Conservation (phyloP, 2,329 filamentous ascomycete species). For the Cryphonectria carpinicola region DNA sequence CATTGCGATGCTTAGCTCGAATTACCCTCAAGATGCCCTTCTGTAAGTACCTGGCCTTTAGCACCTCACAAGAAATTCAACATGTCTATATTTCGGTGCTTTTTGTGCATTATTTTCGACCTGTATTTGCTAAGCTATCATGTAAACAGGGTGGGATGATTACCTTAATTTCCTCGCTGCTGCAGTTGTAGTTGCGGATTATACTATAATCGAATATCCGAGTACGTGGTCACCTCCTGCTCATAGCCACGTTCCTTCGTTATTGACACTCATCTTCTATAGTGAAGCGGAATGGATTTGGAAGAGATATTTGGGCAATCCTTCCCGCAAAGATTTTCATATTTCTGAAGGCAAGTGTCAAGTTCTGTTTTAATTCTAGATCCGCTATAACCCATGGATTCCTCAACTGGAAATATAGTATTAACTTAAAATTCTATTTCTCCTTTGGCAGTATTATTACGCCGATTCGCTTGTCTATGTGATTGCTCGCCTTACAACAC, state of each 20-base stretch:
- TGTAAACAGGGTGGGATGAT: neutral
- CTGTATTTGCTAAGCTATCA: too few species aligned
- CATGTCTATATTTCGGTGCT: too few species aligned
- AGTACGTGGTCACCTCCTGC: neutral
- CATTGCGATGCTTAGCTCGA: neutral
- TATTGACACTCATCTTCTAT: neutral
- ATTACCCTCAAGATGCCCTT: neutral
- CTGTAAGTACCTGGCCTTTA: neutral
- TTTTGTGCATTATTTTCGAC: too few species aligned
- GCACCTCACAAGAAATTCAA: neutral
- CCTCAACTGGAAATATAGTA: too few species aligned
- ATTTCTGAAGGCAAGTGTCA: neutral
- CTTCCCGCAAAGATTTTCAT: neutral
- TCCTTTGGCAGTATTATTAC: neutral
- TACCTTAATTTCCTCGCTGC: neutral
- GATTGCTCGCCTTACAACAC: neutral
- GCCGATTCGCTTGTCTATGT: neutral
- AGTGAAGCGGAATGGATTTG: neutral
- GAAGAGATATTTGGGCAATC: neutral
- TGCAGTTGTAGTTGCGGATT: neutral
- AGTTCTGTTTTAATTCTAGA: too few species aligned
- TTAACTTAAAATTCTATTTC: too few species aligned
- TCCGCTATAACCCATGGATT: too few species aligned
- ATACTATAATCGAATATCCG: neutral
- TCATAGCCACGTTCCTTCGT: accelerated